A percentile compares a stretch with the other conserved stretches of the same genome.
phyloP scores from a whole-genome alignment of 345 rosid genomes.

The Draba incana region DNA sequence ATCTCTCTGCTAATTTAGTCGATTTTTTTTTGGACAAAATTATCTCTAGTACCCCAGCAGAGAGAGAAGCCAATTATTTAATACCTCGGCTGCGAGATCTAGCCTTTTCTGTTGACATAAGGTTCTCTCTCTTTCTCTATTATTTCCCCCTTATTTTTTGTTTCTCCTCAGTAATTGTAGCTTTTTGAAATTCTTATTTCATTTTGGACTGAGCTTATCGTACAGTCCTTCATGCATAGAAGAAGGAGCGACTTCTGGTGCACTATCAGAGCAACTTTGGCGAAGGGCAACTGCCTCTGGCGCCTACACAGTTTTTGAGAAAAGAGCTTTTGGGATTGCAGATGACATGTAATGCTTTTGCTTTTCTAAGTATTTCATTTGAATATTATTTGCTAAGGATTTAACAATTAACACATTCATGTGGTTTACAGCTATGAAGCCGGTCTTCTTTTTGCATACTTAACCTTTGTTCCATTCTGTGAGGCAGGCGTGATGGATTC shows the following conservation, averaged over 20 bases:
- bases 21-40: slow-evolving; percentile 16
- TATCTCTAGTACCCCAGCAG: slow-evolving; percentile 59
- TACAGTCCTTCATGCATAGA: slow-evolving; percentile 60
- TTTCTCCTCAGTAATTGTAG: slow-evolving; percentile 8
- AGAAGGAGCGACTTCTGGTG: slow-evolving; percentile 48
- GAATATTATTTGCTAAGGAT: slow-evolving; percentile 15
- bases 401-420: slow-evolving; percentile 25
- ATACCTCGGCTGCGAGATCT: slow-evolving; percentile 88
- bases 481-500: slow-evolving; percentile 83
- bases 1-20: slow-evolving; percentile 26
- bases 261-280: slow-evolving; percentile 83
- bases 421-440: slow-evolving; percentile 75
- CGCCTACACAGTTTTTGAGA: slow-evolving; percentile 74
- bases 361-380: slow-evolving; percentile 18
- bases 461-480: slow-evolving; percentile 93
- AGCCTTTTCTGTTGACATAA: slow-evolving; percentile 87
- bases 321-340: slow-evolving; percentile 87
- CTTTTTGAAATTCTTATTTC: slow-evolving; percentile 16
- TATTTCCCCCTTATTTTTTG: slow-evolving; percentile 12
- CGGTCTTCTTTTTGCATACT: slow-evolving; percentile 90
- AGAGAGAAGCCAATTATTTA: slow-evolving; percentile 76
- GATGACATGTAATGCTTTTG: slow-evolving; percentile 75
- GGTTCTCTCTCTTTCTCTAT: slow-evolving; percentile 49
- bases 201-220: slow-evolving; percentile 19
- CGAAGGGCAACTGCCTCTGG: slow-evolving; percentile 87